Evolutionary conservation across 164 flowering plant genomes (phyloP).

Genomic region (Kingdonia uniflora): DNA sequence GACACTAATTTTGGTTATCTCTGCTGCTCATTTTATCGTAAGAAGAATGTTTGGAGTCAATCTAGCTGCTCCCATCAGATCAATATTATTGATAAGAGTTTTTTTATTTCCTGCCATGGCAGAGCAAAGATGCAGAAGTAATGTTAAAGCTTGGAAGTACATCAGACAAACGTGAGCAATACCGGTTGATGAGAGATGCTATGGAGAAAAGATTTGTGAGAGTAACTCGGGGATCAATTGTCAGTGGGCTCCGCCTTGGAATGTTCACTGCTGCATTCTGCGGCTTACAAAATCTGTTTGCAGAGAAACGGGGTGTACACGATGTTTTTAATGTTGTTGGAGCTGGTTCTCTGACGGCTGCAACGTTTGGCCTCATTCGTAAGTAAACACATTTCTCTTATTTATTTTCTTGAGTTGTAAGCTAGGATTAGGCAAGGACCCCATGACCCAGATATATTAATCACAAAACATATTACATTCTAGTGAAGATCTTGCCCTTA

Average conservation of each 20-base stretch:
- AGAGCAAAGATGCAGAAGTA: conserved; percentile 99
- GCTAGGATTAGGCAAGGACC: no score
- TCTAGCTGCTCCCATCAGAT: no score
- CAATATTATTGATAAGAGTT: background rate
- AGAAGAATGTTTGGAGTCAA: no score
- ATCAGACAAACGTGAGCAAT: conserved; percentile 89
- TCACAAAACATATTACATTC: no score
- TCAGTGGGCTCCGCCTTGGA: conserved; percentile 96
- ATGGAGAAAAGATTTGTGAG: conserved; percentile 95
- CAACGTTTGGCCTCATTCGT: conserved; percentile 79
- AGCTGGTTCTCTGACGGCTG: conserved; percentile 96
- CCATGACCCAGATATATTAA: no score
- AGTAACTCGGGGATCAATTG: conserved; percentile 83
- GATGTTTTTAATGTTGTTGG: conserved; percentile 82
- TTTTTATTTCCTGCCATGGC: conserved; percentile 8
- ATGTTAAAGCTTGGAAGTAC: conserved; percentile 92
- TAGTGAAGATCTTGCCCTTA: no score
- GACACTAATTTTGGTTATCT: no score
- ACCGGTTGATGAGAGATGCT: conserved; percentile 93
- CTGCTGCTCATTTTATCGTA: no score
- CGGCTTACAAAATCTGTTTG: conserved; percentile 73
- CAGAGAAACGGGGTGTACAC: conserved; percentile 82
- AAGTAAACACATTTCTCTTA: conserved; percentile 19
- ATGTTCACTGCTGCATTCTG: conserved; percentile 83
- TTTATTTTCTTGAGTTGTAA: no score